Percentiles rank a stretch among this genome's conserved stretches.
Conservation (phyloP, 2,329 filamentous ascomycete species). For the Colletotrichum musicola region DNA sequence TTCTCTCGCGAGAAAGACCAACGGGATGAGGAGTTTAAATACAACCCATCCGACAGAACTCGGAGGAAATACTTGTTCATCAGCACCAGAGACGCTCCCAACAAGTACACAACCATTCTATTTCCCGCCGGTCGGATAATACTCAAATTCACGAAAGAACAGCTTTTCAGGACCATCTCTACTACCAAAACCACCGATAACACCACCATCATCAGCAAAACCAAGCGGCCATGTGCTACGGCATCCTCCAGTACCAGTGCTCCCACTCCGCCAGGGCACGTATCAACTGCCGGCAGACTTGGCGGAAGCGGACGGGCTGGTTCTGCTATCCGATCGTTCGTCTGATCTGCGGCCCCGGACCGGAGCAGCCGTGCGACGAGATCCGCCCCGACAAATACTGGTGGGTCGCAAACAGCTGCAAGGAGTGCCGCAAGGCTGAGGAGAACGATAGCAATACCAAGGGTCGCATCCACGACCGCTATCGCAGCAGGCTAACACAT, state of each 20-base stretch:
- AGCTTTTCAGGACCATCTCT: neutral
- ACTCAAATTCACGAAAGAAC: neutral
- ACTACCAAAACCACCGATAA: neutral
- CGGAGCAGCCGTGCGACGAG: slow-evolving; percentile 19
- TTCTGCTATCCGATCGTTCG: slow-evolving; percentile 20
- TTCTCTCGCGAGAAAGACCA: neutral
- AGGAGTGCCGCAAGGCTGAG: slow-evolving; percentile 23
- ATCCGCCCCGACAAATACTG: neutral
- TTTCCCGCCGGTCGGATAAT: neutral
- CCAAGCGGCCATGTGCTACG: slow-evolving; percentile 33
- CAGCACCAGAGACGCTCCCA: neutral
- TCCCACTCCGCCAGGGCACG: slow-evolving; percentile 15
- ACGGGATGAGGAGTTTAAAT: neutral
- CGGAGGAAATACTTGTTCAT: neutral
- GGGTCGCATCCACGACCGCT: slow-evolving; percentile 22
- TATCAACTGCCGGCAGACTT: slow-evolving; percentile 27
- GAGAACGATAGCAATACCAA: slow-evolving; percentile 8
- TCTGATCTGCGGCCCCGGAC: slow-evolving; percentile 30
- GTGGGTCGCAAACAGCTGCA: slow-evolving; percentile 2
- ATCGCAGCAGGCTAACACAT: slow-evolving; percentile 5
- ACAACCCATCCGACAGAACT: neutral
- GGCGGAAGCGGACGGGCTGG: slow-evolving; percentile 12
- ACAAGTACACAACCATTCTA: neutral
- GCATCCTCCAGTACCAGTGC: slow-evolving; percentile 19
- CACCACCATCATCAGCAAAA: neutral